A percentile compares a stretch with the other conserved stretches of the same genome.
Evolutionary conservation across 2,329 filamentous ascomycete species (phyloP).

Genomic region (Calonectria pseudoturangicola): DNA sequence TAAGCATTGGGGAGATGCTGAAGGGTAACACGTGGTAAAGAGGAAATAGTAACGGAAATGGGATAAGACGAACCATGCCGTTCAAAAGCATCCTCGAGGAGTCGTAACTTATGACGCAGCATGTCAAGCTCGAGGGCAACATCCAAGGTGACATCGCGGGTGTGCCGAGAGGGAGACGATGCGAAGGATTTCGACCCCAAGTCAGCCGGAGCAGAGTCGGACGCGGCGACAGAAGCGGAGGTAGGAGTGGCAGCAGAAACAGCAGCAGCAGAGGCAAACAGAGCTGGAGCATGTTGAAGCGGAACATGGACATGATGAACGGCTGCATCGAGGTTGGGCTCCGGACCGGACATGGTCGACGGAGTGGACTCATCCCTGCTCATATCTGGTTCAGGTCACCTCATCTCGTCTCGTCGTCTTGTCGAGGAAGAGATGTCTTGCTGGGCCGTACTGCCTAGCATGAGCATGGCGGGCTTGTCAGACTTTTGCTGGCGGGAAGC

Average conservation of each 20-base stretch:
- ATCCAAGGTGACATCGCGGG: slow-evolving; percentile 68
- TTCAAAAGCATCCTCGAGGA: slow-evolving; percentile 68
- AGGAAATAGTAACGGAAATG: slow-evolving; percentile 36
- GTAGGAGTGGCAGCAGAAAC: slow-evolving; percentile 17
- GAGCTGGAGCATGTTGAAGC: slow-evolving; percentile 64
- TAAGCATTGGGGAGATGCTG: slow-evolving; percentile 30
- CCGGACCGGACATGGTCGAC: slow-evolving; percentile 57
- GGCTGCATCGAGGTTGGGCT: slow-evolving; percentile 57
- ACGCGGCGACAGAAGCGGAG: slow-evolving; percentile 6
- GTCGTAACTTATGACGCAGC: slow-evolving; percentile 73
- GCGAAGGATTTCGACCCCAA: slow-evolving; percentile 70
- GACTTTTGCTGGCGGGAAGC: slow-evolving; percentile 35
- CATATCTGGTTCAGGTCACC: slow-evolving; percentile 56
- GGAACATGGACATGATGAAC: slow-evolving; percentile 59
- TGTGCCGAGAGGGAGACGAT: slow-evolving; percentile 68
- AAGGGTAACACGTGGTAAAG: slow-evolving; percentile 37
- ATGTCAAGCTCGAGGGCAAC: slow-evolving; percentile 71
- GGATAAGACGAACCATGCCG: slow-evolving; percentile 66
- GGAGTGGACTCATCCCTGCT: slow-evolving; percentile 57
- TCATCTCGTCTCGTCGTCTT: slow-evolving; percentile 55
- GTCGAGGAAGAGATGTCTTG: slow-evolving; percentile 52
- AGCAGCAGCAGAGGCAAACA: slow-evolving; percentile 22
- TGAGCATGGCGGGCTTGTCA: slow-evolving; percentile 53
- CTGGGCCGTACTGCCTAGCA: slow-evolving; percentile 51
- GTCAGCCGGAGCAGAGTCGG: slow-evolving; percentile 59